Evolutionary conservation across 495 filamentous ascomycete species (phyloP).

Genomic region (Penicillium steckii): DNA sequence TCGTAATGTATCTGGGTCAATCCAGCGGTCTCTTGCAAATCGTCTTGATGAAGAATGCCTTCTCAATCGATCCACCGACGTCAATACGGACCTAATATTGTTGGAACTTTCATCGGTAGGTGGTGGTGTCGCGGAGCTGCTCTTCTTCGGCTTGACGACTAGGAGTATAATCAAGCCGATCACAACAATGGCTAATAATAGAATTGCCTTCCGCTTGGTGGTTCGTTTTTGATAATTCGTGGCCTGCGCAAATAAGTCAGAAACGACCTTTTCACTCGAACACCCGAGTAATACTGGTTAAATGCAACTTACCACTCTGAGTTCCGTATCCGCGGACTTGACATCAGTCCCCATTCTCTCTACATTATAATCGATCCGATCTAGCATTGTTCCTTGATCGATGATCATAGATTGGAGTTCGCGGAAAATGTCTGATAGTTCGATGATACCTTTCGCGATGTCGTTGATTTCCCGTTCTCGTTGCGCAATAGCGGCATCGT

Average conservation of each 20-base stretch:
- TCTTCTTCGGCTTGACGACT: slow-evolving; percentile 74
- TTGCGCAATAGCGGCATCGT: slow-evolving; percentile 84
- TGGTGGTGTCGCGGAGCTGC: slow-evolving; percentile 22
- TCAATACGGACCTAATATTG: slow-evolving; percentile 26
- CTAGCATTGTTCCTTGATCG: slow-evolving; percentile 96
- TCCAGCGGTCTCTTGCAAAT: slow-evolving; percentile 35
- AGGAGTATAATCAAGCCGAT: slow-evolving; percentile 85
- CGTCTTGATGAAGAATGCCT: slow-evolving; percentile 24
- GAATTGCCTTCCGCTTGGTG: slow-evolving; percentile 86
- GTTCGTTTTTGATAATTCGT: slow-evolving; percentile 85
- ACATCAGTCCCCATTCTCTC: slow-evolving; percentile 88
- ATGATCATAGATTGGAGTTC: slow-evolving; percentile 97
- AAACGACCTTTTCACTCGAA: background rate
- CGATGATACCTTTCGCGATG: slow-evolving; percentile 96
- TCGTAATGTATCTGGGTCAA: slow-evolving; percentile 43
- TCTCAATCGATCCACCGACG: slow-evolving; percentile 18
- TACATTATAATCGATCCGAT: slow-evolving; percentile 97
- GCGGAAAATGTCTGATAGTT: slow-evolving; percentile 92
- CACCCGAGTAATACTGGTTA: background rate
- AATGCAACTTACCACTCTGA: slow-evolving; percentile 63
- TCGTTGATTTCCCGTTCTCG: slow-evolving; percentile 97
- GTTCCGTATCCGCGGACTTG: slow-evolving; percentile 87
- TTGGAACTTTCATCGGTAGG: slow-evolving; percentile 27
- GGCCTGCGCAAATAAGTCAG: slow-evolving; percentile 40
- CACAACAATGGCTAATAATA: slow-evolving; percentile 80